Evolutionary conservation across 495 filamentous ascomycete species (phyloP), one percentile per base, ranked within the genome.

Genomic region (Penicillium diatomitis): DNA sequence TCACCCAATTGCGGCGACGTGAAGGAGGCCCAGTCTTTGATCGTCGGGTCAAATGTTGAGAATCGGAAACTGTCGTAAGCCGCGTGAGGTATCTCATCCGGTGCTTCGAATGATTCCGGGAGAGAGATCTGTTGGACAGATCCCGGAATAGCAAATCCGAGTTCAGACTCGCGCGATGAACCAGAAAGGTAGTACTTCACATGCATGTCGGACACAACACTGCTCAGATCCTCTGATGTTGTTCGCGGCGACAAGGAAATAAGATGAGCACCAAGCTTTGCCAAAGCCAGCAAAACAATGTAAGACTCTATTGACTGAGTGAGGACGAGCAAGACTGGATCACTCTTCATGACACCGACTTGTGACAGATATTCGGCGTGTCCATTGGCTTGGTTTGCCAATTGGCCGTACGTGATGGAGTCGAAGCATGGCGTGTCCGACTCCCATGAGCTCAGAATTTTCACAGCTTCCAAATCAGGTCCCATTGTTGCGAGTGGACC

Each of bases 241-340:
- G 80, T 81, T n/a, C 70, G 76, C 8, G 84, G 79, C 1, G 81
- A 71, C 9, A 92, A 65, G 0, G 86, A 84, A 39, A 91, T 62
- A 61, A 91, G 88, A 32, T 82, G 87, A 46, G 80, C 82, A 6
- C 86, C 86, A 8, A 77, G 65, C 50, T 91, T 90, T 3, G 86
- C 57, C 11, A 85, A 74, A 0, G 82, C 88, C 27, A 94, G 68
- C 28, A 91, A 83, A 0, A 81, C 72, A 27, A 80, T 68, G 58
- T 90, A 91, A 0, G 87, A 65, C 5, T 82, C 63, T 2, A 81
- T 51, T 0, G 79, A 85, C 52, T 87, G 88, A 28, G 87, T 77
- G 75, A 90, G 81, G 27, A 79, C 70, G 10, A 94, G 76, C 30
- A 79, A 79, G 29, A 90, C 66, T 8, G 86, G 65, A 8, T 80